phyloP scores from a whole-genome alignment of 2,329 filamentous ascomycete species.

The Zasmidium angulare region DNA sequence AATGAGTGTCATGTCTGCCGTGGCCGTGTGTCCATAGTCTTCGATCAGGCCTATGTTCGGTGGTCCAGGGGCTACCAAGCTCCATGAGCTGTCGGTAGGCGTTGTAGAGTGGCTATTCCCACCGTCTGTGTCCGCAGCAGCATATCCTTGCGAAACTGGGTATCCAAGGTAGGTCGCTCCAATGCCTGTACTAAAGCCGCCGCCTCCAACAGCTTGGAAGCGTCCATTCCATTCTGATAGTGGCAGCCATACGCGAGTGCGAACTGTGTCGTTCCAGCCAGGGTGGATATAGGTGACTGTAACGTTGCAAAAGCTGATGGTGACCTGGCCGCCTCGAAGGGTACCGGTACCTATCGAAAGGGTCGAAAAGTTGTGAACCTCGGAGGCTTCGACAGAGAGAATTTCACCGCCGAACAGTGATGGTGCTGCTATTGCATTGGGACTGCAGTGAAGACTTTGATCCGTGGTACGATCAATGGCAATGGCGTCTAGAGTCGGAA shows the following conservation, averaged over 20 bases:
- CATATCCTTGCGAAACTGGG: conserved; percentile 27
- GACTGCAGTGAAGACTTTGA: too few species aligned
- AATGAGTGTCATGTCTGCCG: conserved; percentile 36
- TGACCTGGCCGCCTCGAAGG: neutral
- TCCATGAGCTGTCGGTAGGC: conserved; percentile 18
- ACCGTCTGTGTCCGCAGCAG: conserved; percentile 28
- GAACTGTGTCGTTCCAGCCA: conserved; percentile 35
- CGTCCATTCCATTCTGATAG: conserved; percentile 33
- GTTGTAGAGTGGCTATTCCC: conserved; percentile 15
- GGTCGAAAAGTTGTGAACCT: too few species aligned
- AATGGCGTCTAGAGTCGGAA: too few species aligned
- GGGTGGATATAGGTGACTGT: conserved; percentile 39
- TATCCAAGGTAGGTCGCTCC: neutral
- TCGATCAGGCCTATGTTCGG: conserved; percentile 33
- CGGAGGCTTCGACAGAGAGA: too few species aligned
- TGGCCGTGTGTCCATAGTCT: conserved; percentile 33
- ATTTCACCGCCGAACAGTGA: too few species aligned
- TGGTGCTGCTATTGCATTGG: too few species aligned
- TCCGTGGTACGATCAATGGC: too few species aligned
- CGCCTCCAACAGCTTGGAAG: conserved; percentile 42
- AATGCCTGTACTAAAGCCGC: conserved; percentile 29
- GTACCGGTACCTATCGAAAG: too few species aligned
- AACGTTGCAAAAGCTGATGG: conserved; percentile 34
- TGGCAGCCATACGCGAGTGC: conserved; percentile 35
- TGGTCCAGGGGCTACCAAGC: conserved; percentile 28